Evolutionary conservation across 169 alveolate species (phyloP).

Genomic region (Amoebophrya sp.): DNA sequence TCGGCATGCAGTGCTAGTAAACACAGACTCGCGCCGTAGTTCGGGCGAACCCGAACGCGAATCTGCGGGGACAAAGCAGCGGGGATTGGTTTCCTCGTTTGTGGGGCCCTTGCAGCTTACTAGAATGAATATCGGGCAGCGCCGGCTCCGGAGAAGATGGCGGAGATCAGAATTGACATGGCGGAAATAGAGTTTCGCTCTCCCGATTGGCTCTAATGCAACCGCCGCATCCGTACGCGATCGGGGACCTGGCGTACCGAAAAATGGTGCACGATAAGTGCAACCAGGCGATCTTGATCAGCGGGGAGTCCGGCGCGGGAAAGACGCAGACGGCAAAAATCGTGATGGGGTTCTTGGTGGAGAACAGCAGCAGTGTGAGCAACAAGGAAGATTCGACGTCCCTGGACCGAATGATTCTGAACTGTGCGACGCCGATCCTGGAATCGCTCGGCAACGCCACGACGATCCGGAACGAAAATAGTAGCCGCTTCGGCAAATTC

Average conservation of each 20-base stretch:
- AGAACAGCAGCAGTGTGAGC: conserved; percentile 19
- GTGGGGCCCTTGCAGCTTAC: no score
- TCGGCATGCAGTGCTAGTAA: no score
- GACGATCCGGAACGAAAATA: conserved; percentile 88
- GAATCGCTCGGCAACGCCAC: conserved; percentile 97
- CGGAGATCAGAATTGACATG: no score
- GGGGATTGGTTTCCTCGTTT: no score
- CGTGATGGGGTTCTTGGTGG: conserved; percentile 35
- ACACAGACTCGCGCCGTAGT: no score
- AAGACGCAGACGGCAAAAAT: conserved; percentile 72
- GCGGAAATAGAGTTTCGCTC: no score
- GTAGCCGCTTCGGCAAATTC: conserved; percentile 91
- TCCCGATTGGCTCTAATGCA: no score
- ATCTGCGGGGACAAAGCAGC: no score
- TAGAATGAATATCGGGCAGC: no score
- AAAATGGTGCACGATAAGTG: conserved; percentile 15
- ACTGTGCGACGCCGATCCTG: conserved; percentile 74
- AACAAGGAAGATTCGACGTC: not conserved
- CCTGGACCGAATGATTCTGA: not conserved
- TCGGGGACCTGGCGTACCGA: conserved; percentile 37
- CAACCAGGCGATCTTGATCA: conserved; percentile 60
- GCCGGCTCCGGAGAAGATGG: no score
- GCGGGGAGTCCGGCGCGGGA: conserved; percentile 81
- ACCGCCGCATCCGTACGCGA: conserved; percentile 41
- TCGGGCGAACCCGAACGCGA: no score